Conservation (phyloP, 2,329 filamentous ascomycete genomes). For the Metarhizium robertsii region DNA sequence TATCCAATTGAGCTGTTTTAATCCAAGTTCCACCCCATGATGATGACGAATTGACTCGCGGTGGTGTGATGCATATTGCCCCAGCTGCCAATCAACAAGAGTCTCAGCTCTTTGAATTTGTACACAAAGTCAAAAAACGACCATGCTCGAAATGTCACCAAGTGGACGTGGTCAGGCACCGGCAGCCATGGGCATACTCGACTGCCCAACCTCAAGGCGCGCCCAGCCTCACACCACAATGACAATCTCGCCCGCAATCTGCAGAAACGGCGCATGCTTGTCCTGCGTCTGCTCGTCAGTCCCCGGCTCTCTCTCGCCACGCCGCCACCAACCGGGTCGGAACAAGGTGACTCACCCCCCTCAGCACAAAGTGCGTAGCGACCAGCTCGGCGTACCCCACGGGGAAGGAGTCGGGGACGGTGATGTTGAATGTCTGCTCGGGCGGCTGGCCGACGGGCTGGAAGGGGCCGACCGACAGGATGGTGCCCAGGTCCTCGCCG, state of each 20-base stretch:
- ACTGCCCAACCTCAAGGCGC: no score
- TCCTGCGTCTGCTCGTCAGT: not conserved
- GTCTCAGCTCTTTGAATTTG: no score
- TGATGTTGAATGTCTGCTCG: not conserved
- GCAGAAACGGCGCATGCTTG: not conserved
- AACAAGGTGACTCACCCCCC: not conserved
- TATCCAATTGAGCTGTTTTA: not conserved
- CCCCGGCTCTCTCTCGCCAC: no score
- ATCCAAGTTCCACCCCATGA: no score
- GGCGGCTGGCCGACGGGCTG: not conserved
- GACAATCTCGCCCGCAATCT: not conserved
- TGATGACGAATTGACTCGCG: no score
- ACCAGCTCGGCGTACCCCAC: slow-evolving; percentile 1
- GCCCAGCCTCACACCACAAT: not conserved
- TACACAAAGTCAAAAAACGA: no score
- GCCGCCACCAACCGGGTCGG: no score
- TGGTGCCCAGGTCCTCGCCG: not conserved
- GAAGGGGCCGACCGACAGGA: not conserved
- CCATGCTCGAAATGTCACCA: no score
- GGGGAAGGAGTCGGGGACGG: not conserved
- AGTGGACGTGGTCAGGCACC: no score
- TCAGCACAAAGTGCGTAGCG: slow-evolving; percentile 4
- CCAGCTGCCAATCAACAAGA: no score
- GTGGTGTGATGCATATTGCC: no score
- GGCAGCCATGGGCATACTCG: no score